phyloP scores from a whole-genome alignment of 345 rosid genomes.

The Citrus sp. region DNA sequence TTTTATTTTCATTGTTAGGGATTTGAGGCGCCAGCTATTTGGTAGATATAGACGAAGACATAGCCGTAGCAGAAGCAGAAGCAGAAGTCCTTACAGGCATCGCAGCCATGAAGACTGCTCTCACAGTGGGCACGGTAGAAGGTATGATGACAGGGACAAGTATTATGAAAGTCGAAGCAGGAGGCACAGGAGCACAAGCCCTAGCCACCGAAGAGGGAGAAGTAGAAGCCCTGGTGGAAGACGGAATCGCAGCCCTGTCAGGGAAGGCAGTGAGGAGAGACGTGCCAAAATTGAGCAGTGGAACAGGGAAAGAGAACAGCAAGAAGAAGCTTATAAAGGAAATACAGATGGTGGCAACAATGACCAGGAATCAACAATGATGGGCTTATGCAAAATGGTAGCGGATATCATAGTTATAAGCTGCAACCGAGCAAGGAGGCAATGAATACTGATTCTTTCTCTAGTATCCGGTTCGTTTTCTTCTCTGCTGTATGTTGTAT shows the following conservation, averaged over 20 bases:
- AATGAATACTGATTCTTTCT: conserved; percentile 27
- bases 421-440: conserved; percentile 24
- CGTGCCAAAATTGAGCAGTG: conserved; percentile 76
- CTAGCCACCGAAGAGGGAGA: conserved; percentile 44
- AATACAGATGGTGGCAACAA: conserved; percentile 16
- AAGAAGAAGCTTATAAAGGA: conserved; percentile 26
- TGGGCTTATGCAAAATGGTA: conserved; percentile 19
- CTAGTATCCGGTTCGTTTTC: conserved; percentile 17
- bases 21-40: conserved; percentile 58
- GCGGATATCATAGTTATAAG: conserved; percentile 13
- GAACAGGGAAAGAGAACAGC: conserved; percentile 68
- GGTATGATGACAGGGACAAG: conserved; percentile 43
- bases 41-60: conserved; percentile 46
- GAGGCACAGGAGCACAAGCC: conserved; percentile 48
- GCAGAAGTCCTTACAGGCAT: conserved; percentile 63
- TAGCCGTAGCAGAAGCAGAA: conserved; percentile 38
- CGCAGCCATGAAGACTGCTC: conserved; percentile 46
- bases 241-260: conserved; percentile 45
- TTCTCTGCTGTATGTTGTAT: conserved; percentile 1
- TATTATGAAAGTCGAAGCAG: conserved; percentile 40
- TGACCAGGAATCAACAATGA: conserved; percentile 3
- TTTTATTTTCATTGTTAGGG: conserved; percentile 27
- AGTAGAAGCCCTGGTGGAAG: conserved; percentile 57
- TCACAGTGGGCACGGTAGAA: conserved; percentile 36
- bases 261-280: conserved; percentile 82